These are phyloP conservation scores for Graphilbum fragrans DNA, from an alignment of 2,329 filamentous ascomycete species.

Conservation along the genomic window DNA sequence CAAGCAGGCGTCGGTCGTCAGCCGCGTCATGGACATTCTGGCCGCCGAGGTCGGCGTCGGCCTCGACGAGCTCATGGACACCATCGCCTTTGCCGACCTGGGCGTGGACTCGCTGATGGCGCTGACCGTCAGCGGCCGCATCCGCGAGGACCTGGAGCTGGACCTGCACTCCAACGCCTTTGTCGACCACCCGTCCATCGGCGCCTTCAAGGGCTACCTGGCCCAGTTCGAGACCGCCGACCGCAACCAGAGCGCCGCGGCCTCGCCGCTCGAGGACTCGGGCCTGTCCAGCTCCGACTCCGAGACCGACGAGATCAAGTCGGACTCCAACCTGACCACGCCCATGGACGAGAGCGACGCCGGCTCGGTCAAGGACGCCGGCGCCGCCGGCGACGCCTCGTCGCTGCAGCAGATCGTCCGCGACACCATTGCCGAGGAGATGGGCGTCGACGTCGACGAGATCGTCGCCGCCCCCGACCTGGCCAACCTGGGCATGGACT, in stretches of 20 bases:
- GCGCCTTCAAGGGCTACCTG: conserved; percentile 35
- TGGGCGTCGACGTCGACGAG: conserved; percentile 58
- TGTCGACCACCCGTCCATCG: conserved; percentile 40
- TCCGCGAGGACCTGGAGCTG: conserved; percentile 45
- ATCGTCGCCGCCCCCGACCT: conserved; percentile 40
- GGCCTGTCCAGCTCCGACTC: conserved; percentile 28
- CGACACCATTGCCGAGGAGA: conserved; percentile 57
- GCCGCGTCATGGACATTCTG: conserved; percentile 37
- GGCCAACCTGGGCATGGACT: conserved; percentile 46
- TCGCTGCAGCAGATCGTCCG: conserved; percentile 40
- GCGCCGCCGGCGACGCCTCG: conserved; percentile 18
- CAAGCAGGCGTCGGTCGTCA: conserved; percentile 21
- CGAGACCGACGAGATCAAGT: conserved; percentile 30
- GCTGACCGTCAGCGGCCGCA: conserved; percentile 41
- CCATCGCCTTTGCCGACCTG: conserved; percentile 42
- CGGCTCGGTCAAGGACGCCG: conserved; percentile 29
- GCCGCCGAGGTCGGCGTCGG: conserved; percentile 44
- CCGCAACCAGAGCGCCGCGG: conserved; percentile 13
- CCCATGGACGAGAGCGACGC: conserved; percentile 35
- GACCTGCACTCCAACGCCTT: conserved; percentile 41
- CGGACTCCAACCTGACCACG: conserved; percentile 39
- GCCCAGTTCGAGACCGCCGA: conserved; percentile 22
- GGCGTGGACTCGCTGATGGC: conserved; percentile 52
- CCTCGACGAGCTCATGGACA: conserved; percentile 41
- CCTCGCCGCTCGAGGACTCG: conserved; percentile 14